Evolutionary conservation across 2,329 filamentous ascomycete genomes (phyloP).

Genomic region (Magnaporthiopsis rhizophila): DNA sequence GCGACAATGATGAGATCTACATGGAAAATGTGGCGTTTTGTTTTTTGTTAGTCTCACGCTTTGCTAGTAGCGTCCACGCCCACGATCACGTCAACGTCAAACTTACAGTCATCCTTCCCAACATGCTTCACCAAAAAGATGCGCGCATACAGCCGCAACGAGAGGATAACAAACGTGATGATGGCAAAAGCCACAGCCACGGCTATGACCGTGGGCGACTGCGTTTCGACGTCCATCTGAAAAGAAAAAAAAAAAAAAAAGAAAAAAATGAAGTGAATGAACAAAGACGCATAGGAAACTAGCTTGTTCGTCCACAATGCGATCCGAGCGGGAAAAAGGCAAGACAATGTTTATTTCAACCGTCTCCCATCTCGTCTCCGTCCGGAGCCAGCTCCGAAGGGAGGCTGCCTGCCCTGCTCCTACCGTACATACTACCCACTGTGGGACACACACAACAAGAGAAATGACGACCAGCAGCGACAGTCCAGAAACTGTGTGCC

Average conservation of each 20-base stretch:
- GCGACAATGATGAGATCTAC: slow-evolving; percentile 1
- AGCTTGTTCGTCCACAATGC: background rate
- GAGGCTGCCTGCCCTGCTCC: too few species aligned
- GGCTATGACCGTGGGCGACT: slow-evolving; percentile 1
- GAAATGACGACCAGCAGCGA: background rate
- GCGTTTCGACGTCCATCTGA: background rate
- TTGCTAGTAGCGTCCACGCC: background rate
- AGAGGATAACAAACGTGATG: background rate
- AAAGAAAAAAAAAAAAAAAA: too few species aligned
- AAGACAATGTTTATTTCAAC: background rate
- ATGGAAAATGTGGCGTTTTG: background rate
- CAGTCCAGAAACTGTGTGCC: background rate
- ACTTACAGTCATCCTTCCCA: slow-evolving; percentile 1
- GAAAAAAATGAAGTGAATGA: too few species aligned
- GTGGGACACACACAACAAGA: too few species aligned
- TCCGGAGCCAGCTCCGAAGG: background rate
- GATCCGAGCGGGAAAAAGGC: too few species aligned
- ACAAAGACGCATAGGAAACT: background rate
- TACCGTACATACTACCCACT: too few species aligned
- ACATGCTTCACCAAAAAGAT: background rate
- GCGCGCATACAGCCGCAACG: background rate
- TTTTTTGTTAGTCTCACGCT: background rate
- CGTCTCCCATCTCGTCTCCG: too few species aligned
- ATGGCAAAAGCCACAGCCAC: slow-evolving; percentile 2
- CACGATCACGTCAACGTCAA: too few species aligned